These are phyloP conservation scores for Candolleomyces eurysporus DNA, from an alignment of 768 basidiomycete genomes.

Conservation along the genomic window DNA sequence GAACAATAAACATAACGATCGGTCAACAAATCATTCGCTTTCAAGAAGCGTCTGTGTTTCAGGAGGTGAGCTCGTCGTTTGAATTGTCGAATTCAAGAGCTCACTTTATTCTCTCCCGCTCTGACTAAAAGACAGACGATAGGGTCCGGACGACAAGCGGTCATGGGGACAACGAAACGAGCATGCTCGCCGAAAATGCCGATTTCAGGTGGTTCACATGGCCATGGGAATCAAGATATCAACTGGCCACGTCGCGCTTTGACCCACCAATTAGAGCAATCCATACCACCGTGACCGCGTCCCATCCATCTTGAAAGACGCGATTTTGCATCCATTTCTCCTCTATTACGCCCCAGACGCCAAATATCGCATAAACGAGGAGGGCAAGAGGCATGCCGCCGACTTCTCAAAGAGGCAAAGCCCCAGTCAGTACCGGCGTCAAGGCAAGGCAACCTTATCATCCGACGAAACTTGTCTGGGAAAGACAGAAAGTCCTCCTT, in stretches of 20 bases:
- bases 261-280: background rate
- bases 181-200: background rate
- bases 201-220: background rate
- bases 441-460: conserved; percentile 66
- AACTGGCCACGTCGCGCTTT: background rate
- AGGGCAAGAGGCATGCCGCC: background rate
- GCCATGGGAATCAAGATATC: background rate
- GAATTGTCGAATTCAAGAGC: too few relatives aligned
- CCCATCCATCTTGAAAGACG: background rate
- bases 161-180: background rate
- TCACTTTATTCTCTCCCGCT: too few relatives aligned
- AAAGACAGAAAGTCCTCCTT: conserved; percentile 61
- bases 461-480: conserved; percentile 68
- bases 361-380: background rate
- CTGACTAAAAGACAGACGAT: background rate
- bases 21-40: too few relatives aligned
- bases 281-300: too few relatives aligned
- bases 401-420: background rate
- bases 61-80: too few relatives aligned
- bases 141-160: background rate
- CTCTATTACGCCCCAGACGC: background rate
- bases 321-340: background rate
- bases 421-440: background rate
- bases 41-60: too few relatives aligned
- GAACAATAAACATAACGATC: too few relatives aligned